phyloP scores from a whole-genome alignment of 2,329 filamentous ascomycete species.

The Fusarium acutatum region DNA sequence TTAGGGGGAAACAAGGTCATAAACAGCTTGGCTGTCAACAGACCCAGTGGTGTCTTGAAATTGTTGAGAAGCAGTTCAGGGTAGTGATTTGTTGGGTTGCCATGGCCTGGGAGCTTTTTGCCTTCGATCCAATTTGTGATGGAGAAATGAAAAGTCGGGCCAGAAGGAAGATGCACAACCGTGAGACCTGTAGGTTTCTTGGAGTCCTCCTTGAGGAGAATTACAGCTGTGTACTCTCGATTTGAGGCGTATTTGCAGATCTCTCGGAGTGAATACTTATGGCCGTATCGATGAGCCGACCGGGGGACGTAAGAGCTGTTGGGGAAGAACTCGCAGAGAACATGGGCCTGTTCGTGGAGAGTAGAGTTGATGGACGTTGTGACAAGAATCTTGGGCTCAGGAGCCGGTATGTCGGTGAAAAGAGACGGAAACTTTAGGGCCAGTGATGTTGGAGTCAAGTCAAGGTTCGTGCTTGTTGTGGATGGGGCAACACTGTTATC shows the following conservation, averaged over 20 bases:
- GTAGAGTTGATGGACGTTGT: conserved; percentile 91
- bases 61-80: conserved; percentile 93
- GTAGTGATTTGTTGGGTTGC: conserved; percentile 86
- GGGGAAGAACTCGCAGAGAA: conserved; percentile 84
- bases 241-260: conserved; percentile 87
- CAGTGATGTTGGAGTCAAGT: conserved; percentile 68
- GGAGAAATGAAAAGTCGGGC: conserved; percentile 92
- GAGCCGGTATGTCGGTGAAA: conserved; percentile 67
- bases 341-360: conserved; percentile 82
- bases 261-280: conserved; percentile 93
- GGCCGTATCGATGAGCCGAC: conserved; percentile 80
- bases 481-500: conserved; percentile 65
- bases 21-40: conserved; percentile 88
- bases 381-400: conserved; percentile 84
- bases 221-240: conserved; percentile 81
- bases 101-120: conserved; percentile 88
- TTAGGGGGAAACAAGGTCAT: conserved; percentile 67
- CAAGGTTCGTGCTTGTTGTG: conserved; percentile 70
- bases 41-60: conserved; percentile 90
- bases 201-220: conserved; percentile 88
- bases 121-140: conserved; percentile 92
- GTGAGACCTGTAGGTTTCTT: conserved; percentile 86
- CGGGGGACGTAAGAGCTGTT: conserved; percentile 88
- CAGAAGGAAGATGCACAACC: conserved; percentile 82
- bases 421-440: conserved; percentile 69